A percentile compares a stretch with the other conserved stretches of the same genome.
Conservation (phyloP, 23 red algal genomes). For the Gracilaria domingensis region DNA sequence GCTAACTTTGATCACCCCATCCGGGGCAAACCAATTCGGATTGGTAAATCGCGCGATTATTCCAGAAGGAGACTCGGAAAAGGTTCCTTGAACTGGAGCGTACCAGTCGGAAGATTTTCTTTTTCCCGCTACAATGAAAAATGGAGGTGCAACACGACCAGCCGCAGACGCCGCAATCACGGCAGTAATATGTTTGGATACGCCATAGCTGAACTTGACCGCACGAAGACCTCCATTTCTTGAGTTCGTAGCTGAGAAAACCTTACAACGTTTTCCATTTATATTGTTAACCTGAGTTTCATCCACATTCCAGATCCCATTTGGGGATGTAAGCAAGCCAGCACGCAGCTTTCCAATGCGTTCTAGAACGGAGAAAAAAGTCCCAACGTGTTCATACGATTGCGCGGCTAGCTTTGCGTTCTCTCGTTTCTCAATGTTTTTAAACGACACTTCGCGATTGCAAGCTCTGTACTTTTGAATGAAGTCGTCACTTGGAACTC, state of each 20-base stretch:
- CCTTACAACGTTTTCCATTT: constrained; percentile 18
- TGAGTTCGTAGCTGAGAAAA: neutral
- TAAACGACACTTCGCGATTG: too few relatives aligned
- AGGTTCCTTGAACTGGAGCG: neutral
- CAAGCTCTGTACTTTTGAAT: too few relatives aligned
- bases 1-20: neutral
- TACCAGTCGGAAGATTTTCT: neutral
- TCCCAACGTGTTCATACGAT: constrained; percentile 11
- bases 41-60: constrained; percentile 3
- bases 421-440: too few relatives aligned
- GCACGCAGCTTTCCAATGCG: neutral
- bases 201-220: neutral
- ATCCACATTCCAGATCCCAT: constrained; percentile 45
- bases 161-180: constrained; percentile 19
- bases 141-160: constrained; percentile 14
- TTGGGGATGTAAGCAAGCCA: neutral
- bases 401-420: neutral
- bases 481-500: too few relatives aligned
- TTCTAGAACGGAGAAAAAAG: constrained; percentile 29
- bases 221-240: constrained; percentile 9
- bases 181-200: constrained; percentile 34
- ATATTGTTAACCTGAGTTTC: constrained; percentile 12
- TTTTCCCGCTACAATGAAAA: constrained; percentile 50
- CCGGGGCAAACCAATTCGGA: constrained; percentile 12
- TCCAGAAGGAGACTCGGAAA: neutral